A percentile compares a stretch with the other conserved stretches of the same genome.
Conservation (phyloP, 345 rosid species). For the Moricandia arvensis region DNA sequence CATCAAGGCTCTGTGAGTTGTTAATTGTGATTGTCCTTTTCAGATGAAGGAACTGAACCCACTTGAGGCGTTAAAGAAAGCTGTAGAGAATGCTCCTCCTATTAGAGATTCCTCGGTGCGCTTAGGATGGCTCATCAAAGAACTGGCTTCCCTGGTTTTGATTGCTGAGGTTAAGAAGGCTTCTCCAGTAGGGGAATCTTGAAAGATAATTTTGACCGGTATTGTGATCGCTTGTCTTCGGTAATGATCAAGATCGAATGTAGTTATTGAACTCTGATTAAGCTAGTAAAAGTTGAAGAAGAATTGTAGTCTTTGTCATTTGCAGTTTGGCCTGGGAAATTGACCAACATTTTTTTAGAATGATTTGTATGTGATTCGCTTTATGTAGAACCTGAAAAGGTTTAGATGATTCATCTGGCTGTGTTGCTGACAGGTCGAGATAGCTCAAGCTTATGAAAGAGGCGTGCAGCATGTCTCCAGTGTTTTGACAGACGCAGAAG, state of each 20-base stretch:
- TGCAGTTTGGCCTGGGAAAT: background rate
- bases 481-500: conserved; percentile 84
- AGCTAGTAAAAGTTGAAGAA: background rate
- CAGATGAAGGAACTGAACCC: conserved; percentile 60
- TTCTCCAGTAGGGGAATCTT: conserved; percentile 91
- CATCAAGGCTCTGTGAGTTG: background rate
- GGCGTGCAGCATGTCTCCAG: conserved; percentile 95
- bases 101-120: conserved; percentile 76
- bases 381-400: background rate
- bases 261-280: background rate
- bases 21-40: background rate
- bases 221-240: background rate
- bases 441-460: conserved; percentile 80
- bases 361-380: background rate
- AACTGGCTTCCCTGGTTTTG: conserved; percentile 83
- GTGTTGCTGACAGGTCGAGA: conserved; percentile 56
- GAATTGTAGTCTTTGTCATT: conserved; percentile 2
- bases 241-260: background rate
- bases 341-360: background rate
- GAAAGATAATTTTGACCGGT: conserved; percentile 82
- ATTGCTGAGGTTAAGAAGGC: conserved; percentile 99
- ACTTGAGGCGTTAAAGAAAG: conserved; percentile 46
- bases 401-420: background rate
- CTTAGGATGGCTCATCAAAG: conserved; percentile 63
- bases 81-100: conserved; percentile 61